phyloP scores from a whole-genome alignment of 1,284 basidiomycete species.

The Cystobasidium pallidum region DNA sequence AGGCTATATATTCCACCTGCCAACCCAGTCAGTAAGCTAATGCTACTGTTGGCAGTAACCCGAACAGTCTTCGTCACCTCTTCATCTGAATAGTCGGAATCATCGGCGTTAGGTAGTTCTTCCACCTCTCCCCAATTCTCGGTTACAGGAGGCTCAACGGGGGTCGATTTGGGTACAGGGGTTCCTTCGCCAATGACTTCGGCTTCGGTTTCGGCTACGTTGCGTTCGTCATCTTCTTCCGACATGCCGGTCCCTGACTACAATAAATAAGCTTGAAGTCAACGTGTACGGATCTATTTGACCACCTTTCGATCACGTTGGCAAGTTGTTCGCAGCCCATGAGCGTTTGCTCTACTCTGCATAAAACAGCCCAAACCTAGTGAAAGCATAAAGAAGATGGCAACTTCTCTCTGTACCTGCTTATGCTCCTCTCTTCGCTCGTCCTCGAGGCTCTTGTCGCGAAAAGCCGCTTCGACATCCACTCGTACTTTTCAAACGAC shows the following conservation, averaged over 20 bases:
- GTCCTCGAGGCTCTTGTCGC: neutral
- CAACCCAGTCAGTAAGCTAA: neutral
- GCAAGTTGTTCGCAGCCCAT: no score
- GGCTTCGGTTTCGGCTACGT: neutral
- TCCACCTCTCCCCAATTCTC: slow-evolving; percentile 39
- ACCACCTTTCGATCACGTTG: slow-evolving; percentile 1
- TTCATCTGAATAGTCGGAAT: slow-evolving; percentile 34
- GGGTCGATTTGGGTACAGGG: neutral
- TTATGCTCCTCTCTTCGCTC: neutral
- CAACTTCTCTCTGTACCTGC: neutral
- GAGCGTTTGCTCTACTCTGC: no score
- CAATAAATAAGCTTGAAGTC: neutral
- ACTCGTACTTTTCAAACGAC: slow-evolving; percentile 15
- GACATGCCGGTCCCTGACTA: neutral
- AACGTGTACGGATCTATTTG: neutral
- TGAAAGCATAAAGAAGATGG: no score
- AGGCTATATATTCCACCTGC: slow-evolving; percentile 32
- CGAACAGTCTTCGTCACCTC: slow-evolving; percentile 14
- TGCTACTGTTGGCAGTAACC: no score
- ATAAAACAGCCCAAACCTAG: no score
- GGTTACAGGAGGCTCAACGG: slow-evolving; percentile 9
- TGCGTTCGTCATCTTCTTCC: slow-evolving; percentile 1
- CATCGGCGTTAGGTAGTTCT: slow-evolving; percentile 22
- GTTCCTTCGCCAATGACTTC: neutral
- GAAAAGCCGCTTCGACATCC: slow-evolving; percentile 3